phyloP scores from a whole-genome alignment of 139 green algal genomes.

The Chlorella vulgaris region DNA sequence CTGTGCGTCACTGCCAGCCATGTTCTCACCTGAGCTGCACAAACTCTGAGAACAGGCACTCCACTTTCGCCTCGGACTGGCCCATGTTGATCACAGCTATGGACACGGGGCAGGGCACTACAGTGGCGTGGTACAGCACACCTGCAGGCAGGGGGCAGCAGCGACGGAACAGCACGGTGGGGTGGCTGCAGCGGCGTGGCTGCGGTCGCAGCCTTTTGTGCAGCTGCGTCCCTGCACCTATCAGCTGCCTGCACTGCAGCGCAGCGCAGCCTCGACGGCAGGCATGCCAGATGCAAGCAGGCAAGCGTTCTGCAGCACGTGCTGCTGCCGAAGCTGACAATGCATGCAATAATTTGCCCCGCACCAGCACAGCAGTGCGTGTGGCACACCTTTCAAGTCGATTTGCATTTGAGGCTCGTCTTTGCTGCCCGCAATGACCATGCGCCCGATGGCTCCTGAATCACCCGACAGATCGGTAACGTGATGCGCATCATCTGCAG shows the following conservation, averaged over 20 bases:
- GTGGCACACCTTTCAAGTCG: slow-evolving; percentile 36
- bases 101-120: slow-evolving; percentile 29
- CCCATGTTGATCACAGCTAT: slow-evolving; percentile 43
- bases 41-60: slow-evolving; percentile 38
- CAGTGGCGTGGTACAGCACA: slow-evolving; percentile 39
- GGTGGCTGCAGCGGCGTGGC: no score
- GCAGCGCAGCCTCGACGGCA: no score
- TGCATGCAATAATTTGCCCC: no score
- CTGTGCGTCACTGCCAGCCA: not conserved
- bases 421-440: slow-evolving; percentile 22
- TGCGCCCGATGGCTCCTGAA: slow-evolving; percentile 43
- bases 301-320: no score
- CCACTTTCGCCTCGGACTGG: slow-evolving; percentile 38
- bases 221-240: no score
- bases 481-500: slow-evolving; percentile 13
- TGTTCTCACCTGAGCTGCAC: slow-evolving; percentile 24
- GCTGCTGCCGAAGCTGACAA: no score
- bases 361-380: not conserved
- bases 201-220: no score
- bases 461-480: slow-evolving; percentile 47
- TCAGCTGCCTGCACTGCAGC: no score
- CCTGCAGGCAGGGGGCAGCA: not conserved
- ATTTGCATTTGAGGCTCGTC: slow-evolving; percentile 31
- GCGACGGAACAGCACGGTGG: no score
- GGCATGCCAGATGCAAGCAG: not conserved